Percentiles rank a stretch among this genome's conserved stretches.
Conservation (phyloP, 2,329 filamentous ascomycete genomes). For the Apiospora hydei region DNA sequence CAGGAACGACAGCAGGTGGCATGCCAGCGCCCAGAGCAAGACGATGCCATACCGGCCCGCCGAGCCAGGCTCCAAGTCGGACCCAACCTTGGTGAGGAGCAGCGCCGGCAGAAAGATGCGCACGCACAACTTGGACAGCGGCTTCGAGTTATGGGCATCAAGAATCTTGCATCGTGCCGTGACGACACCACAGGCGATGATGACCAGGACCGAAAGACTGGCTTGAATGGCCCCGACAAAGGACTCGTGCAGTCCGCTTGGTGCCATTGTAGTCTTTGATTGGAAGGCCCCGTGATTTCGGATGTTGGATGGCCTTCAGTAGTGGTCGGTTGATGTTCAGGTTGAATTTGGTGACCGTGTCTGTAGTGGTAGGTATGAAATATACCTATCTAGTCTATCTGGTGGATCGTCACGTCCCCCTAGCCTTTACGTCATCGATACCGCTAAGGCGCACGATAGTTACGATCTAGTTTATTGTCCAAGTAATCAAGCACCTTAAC, state of each 20-base stretch:
- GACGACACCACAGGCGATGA: constrained; percentile 52
- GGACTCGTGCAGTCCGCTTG: constrained; percentile 44
- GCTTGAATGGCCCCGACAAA: constrained; percentile 56
- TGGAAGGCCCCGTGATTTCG: not conserved
- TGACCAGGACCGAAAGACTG: constrained; percentile 54
- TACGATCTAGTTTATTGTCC: not conserved
- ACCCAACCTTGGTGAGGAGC: constrained; percentile 54
- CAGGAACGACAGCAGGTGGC: constrained; percentile 49
- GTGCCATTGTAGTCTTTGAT: constrained; percentile 28
- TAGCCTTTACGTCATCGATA: constrained; percentile 5
- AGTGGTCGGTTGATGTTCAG: not conserved
- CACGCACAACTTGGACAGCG: constrained; percentile 55
- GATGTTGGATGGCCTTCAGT: too few species aligned
- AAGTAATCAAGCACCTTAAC: constrained; percentile 4
- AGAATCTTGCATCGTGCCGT: constrained; percentile 50
- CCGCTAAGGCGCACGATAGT: not conserved
- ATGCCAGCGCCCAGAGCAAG: constrained; percentile 45
- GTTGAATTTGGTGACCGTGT: not conserved
- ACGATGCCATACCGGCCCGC: constrained; percentile 47
- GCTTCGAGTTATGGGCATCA: constrained; percentile 44
- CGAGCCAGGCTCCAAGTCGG: constrained; percentile 47
- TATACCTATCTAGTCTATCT: not conserved
- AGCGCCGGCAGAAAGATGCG: constrained; percentile 55
- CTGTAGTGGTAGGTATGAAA: not conserved
- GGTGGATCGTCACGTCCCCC: not conserved